These are phyloP conservation scores for Penicillium capsulatum DNA, from an alignment of 2,329 filamentous ascomycete species.

Conservation along the genomic window DNA sequence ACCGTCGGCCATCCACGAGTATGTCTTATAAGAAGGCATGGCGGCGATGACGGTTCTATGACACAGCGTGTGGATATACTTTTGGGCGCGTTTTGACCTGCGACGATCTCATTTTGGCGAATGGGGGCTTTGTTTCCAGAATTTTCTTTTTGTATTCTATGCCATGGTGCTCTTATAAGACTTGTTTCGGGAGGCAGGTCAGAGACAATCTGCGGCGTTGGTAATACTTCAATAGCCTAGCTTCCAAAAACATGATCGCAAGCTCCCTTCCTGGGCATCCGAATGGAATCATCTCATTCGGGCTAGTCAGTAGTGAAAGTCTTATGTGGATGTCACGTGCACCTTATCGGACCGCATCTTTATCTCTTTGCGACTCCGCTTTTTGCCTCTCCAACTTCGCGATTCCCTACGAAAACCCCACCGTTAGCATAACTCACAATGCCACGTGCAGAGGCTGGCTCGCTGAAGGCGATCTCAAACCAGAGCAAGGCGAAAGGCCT, in stretches of 20 bases:
- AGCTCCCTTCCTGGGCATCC: background rate
- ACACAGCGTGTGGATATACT: conserved; percentile 9
- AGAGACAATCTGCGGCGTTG: conserved; percentile 23
- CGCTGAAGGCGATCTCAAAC: conserved; percentile 85
- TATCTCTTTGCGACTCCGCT: background rate
- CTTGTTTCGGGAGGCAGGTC: conserved; percentile 20
- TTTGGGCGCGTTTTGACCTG: background rate
- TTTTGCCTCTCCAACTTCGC: background rate
- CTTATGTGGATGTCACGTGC: conserved; percentile 1
- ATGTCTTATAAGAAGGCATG: conserved; percentile 31
- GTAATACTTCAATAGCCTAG: conserved; percentile 7
- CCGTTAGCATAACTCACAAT: conserved; percentile 51
- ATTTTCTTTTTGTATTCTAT: conserved; percentile 22
- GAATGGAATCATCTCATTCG: no score
- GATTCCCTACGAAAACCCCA: background rate
- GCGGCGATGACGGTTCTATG: conserved; percentile 11
- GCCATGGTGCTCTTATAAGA: conserved; percentile 22
- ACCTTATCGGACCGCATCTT: conserved; percentile 2
- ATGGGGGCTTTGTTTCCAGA: conserved; percentile 4
- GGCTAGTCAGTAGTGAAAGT: no score
- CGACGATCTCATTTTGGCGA: conserved; percentile 10
- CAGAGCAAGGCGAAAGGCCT: conserved; percentile 71
- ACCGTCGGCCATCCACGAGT: conserved; percentile 61
- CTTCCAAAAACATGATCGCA: background rate
- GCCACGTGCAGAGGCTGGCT: conserved; percentile 88